These are phyloP conservation scores for Phytophthora foliorum DNA, from an alignment of 352 stramenopile genomes.

Conservation along the genomic window DNA sequence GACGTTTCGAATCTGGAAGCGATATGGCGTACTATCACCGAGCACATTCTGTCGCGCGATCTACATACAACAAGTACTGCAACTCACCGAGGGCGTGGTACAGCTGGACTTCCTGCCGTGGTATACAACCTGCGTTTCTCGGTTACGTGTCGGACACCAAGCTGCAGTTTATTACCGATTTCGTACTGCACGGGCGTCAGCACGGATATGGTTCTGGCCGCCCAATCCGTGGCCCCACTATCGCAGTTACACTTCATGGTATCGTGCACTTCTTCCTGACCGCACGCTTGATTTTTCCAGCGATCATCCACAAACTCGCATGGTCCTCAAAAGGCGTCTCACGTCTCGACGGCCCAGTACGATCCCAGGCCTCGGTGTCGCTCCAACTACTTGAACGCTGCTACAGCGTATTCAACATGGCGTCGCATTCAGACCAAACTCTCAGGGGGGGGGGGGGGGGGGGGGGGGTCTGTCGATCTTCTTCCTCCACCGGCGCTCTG, in stretches of 20 bases:
- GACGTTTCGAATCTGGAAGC: not conserved
- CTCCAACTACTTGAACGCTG: constrained; percentile 3
- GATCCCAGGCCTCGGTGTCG: constrained; percentile 10
- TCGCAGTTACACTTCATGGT: not conserved
- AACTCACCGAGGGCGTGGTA: constrained; percentile 3
- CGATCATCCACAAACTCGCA: constrained; percentile 12
- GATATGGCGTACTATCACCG: constrained; percentile 22
- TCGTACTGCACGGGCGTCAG: not conserved
- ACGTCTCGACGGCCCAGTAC: not conserved
- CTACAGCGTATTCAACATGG: not conserved
- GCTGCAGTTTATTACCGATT: constrained; percentile 7
- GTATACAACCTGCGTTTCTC: not conserved
- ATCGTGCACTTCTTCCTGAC: constrained; percentile 10
- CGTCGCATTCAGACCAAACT: constrained; percentile 11
- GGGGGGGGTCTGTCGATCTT: constrained; percentile 19
- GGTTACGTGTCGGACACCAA: not conserved
- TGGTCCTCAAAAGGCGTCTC: constrained; percentile 17
- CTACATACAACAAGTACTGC: constrained; percentile 12
- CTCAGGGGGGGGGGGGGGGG: too few species aligned
- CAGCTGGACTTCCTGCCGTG: not conserved
- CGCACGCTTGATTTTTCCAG: not conserved
- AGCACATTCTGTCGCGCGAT: constrained; percentile 10
- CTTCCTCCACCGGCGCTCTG: constrained; percentile 10
- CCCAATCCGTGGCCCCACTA: not conserved
- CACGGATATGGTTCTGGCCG: constrained; percentile 2